Percentiles rank a stretch among this genome's conserved stretches.
Conservation (phyloP, 805 yeast species). For the Hanseniaspora lachancei region DNA sequence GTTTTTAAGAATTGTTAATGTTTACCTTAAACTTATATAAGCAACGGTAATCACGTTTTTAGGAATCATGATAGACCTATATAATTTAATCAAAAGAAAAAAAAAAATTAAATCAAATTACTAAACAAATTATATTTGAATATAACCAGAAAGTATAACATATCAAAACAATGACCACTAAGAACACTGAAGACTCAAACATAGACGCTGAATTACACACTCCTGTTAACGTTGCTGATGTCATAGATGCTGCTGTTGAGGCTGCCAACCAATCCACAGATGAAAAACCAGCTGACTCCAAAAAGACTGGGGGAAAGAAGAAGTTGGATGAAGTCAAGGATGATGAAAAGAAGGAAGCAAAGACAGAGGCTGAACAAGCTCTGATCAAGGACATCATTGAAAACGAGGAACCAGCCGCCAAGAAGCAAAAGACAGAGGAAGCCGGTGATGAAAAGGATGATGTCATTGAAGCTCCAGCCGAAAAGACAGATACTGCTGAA, state of each 20-base stretch:
- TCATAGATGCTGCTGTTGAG: constrained; percentile 13
- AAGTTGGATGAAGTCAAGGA: constrained; percentile 1
- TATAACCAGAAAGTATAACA: neutral
- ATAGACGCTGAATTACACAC: constrained; percentile 17
- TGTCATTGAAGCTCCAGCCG: neutral
- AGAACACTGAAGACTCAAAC: constrained; percentile 17
- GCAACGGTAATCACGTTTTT: neutral
- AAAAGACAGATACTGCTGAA: constrained; percentile 21
- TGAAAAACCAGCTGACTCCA: neutral
- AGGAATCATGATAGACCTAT: neutral
- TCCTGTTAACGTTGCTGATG: constrained; percentile 14
- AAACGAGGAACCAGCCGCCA: neutral
- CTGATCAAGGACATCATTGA: constrained; percentile 8
- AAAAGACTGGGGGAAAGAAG: neutral
- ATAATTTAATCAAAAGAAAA: neutral
- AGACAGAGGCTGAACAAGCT: constrained; percentile 3
- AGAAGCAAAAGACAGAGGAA: neutral
- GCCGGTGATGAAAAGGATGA: constrained; percentile 7
- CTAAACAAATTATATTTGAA: neutral
- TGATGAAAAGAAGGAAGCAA: neutral
- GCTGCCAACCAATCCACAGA: neutral
- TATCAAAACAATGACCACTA: neutral
- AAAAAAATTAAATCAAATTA: neutral
- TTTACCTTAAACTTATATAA: neutral
- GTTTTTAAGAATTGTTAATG: too few species aligned